phyloP scores from a whole-genome alignment of 257 asterid genomes.

The Petrea volubilis region DNA sequence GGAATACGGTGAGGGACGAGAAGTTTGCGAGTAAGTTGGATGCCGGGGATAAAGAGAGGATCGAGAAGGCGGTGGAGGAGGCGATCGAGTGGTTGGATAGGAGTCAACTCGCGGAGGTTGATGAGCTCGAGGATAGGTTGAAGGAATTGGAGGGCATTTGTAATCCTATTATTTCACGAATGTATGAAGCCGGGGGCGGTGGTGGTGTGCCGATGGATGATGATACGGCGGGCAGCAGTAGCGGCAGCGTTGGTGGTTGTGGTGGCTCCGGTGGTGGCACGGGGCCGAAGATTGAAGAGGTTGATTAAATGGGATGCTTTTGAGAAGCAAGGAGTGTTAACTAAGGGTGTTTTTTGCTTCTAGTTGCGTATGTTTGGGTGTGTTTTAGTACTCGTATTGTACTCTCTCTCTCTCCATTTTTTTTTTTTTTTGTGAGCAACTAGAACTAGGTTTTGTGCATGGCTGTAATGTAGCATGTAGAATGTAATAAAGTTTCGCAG shows the following conservation, averaged over 20 bases:
- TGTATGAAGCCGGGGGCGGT: constrained; percentile 47
- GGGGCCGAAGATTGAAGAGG: constrained; percentile 67
- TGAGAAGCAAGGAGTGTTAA: too few relatives aligned
- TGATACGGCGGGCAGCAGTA: constrained; percentile 27
- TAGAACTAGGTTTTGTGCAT: too few relatives aligned
- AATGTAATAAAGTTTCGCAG: too few relatives aligned
- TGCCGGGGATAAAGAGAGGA: constrained; percentile 35
- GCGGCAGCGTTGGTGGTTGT: constrained; percentile 30
- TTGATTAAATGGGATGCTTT: constrained; percentile 32
- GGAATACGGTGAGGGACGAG: constrained; percentile 64
- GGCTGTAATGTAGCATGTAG: too few relatives aligned
- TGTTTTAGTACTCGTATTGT: too few relatives aligned
- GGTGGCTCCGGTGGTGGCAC: constrained; percentile 38
- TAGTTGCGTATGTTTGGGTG: too few relatives aligned
- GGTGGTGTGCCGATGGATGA: constrained; percentile 36
- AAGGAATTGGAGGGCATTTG: constrained; percentile 55
- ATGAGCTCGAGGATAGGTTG: constrained; percentile 57
- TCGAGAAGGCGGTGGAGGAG: constrained; percentile 52
- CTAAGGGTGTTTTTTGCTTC: too few relatives aligned
- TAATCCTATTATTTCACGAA: constrained; percentile 53
- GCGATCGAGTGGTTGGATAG: constrained; percentile 52
- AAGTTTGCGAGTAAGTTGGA: constrained; percentile 45
- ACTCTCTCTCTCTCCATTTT: too few relatives aligned
- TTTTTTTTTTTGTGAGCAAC: too few relatives aligned
- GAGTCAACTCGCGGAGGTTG: constrained; percentile 64